Base-by-base conservation (phyloP, 768 basidiomycete genomes). In the Mycena pura region DNA sequence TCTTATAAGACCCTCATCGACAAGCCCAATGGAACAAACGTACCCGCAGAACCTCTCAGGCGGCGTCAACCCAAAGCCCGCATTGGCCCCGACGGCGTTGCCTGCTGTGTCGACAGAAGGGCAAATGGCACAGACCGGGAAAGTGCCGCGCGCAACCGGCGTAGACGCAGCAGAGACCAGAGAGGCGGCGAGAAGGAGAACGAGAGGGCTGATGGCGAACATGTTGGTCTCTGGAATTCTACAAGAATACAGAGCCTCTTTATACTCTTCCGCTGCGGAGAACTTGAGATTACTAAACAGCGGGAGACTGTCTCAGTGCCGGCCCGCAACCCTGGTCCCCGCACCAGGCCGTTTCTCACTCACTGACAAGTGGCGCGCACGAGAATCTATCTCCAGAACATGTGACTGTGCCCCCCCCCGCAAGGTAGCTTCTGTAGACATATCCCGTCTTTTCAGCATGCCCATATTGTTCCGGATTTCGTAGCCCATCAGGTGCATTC, bases 141-240 rank as follows among this genome's bases (percentile, higher is more conserved):
- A 40, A 40, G 50, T 52, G 50, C 36, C 40, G 38, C 50, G 50
- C 40, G 28, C 50, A 52, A 52, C 14, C 40, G 50, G 50, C 50
- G 40, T 36, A 38, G 50, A 52, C 40, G 47, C 21, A 32, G 47
- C 47, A 21, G 47, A 49, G 47, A 32, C 47, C 47, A 49, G 47
- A 49, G 47, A 50, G 50, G 50, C 50, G 50, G 36, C n/a, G 50
- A 52, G 50, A 52, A 52, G 50, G 36, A 52, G 50, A 52, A 52
- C 40, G 50, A 52, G 50, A 52, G 50, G 50, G 50, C 50, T 52
- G 9, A 25, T 52, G 9, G 50, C 38, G 50, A 52, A 52, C 50
- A 52, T 52, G n/a, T n/a, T n/a, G n/a, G 50, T 52, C 50, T 52
- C 36, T 52, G 50, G 50, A 52, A 38, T 52, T 52, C 50, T 39